Conservation (phyloP, 148 eudicot genomes). For the Diospyros lotus region DNA sequence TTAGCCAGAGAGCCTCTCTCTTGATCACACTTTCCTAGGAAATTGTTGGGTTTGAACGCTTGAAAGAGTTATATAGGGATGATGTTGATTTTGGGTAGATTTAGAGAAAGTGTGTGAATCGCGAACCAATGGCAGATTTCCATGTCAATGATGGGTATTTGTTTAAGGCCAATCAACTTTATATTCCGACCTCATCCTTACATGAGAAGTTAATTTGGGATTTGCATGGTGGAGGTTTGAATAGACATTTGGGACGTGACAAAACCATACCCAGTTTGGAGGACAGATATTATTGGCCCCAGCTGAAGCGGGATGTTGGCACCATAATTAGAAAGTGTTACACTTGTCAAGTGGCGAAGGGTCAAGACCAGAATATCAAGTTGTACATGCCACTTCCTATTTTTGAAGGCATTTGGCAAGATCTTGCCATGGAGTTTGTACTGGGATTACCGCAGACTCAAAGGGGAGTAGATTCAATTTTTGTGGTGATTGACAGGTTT, state of each 20-base stretch:
- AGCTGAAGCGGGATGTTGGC: background rate
- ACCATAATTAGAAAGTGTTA: background rate
- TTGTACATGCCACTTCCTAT: background rate
- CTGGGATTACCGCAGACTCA: background rate
- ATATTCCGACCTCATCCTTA: background rate
- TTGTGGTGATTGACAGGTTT: slow-evolving; percentile 4
- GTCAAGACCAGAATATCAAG: background rate
- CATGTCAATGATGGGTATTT: no score
- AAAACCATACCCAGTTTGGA: background rate
- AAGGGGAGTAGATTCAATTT: background rate
- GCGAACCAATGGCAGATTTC: no score
- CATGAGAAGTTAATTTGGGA: background rate
- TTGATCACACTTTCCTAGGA: background rate
- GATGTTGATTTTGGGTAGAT: no score
- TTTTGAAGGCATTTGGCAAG: background rate
- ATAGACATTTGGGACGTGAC: no score
- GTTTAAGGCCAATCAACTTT: background rate
- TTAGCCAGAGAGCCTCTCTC: background rate
- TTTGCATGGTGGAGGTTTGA: no score
- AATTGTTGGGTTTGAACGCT: background rate
- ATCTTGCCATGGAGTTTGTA: background rate
- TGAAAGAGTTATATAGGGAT: background rate
- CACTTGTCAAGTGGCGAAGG: background rate
- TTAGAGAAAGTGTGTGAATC: no score
- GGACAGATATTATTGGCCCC: no score